Base-by-base conservation (phyloP, 2,329 filamentous ascomycete genomes). In the Cladosporium phlei region DNA sequence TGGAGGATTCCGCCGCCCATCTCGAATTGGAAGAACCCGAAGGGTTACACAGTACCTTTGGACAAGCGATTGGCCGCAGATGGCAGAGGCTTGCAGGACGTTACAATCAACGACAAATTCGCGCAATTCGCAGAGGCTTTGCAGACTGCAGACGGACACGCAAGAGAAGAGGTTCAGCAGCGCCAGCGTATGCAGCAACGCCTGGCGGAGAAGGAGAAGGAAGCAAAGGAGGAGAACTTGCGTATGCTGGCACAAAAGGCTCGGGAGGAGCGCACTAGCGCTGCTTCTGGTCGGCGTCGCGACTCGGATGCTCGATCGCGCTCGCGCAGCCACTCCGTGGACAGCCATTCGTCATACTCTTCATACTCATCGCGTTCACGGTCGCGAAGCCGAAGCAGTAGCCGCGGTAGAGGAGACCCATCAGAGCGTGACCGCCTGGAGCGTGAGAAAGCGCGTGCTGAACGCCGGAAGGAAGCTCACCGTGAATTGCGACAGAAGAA, bases 11-110 rank as follows among this genome's bases (percentile, higher is more conserved):
- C 83, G 0, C 89, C 91, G 2, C 87, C 91, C 0, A 84, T 98
- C 2, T 95, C 88, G 16, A 97, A 97, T 67, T 98, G 93, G 93
- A 98, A 98, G 78, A 98, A 98, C 66, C 88, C 91, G 1, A 97
- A 97, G 72, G 93, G 93, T 59, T 98, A 95, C 63, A 98, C 93
- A 0, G 88, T 98, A 1, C 88, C 93, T 0, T 69, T 98, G 42
- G 93, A 98, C 66, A 98, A 98, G 73, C 84, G 93, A 63, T 71
- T 98, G 57, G 93, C 93, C 14, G 91, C 93, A 7, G 91, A 97
- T 66, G 93, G 93, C 10, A 79, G 93, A 59, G 88, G 88, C 1
- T 66, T 98, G 52, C 89, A 96, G 66, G 93, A 98, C 64, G 82
- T 95, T 32, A 85, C 88, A 5, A 97, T 98, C 70, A 97, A 95